A percentile compares a stretch with the other conserved stretches of the same genome.
Conservation (phyloP, 2,329 filamentous ascomycete genomes). For the Hypoxylon sp. region DNA sequence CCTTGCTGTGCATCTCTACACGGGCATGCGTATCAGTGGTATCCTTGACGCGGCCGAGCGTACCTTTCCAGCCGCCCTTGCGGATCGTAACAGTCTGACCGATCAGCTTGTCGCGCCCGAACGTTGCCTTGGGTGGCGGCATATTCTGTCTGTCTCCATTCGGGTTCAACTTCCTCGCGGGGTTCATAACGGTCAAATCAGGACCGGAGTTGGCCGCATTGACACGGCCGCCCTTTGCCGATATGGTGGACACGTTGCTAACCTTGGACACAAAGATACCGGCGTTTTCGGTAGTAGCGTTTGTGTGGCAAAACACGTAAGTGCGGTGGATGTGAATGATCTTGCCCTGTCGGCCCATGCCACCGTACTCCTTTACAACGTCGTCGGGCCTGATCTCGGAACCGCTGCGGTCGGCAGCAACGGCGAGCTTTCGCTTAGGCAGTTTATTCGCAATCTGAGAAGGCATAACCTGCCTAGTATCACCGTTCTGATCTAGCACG, state of each 20-base stretch:
- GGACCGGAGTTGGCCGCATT: conserved; percentile 73
- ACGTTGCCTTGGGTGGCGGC: conserved; percentile 80
- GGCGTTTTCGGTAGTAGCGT: conserved; percentile 86
- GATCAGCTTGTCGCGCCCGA: conserved; percentile 85
- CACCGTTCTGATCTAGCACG: conserved; percentile 91
- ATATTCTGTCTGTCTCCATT: conserved; percentile 67
- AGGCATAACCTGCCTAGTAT: conserved; percentile 84
- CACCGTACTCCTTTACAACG: conserved; percentile 90
- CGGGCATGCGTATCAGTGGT: conserved; percentile 88
- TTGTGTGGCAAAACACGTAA: conserved; percentile 91
- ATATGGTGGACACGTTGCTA: conserved; percentile 88
- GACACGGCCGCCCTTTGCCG: conserved; percentile 91
- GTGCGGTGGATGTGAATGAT: conserved; percentile 95
- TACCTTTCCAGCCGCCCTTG: conserved; percentile 90
- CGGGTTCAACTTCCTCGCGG: conserved; percentile 82
- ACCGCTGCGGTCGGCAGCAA: conserved; percentile 92
- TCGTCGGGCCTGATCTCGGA: conserved; percentile 94
- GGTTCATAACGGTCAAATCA: conserved; percentile 93
- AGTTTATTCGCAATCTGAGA: conserved; percentile 94
- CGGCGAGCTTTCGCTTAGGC: conserved; percentile 83
- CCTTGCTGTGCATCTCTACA: conserved; percentile 94
- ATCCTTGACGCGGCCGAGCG: conserved; percentile 96
- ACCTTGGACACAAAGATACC: conserved; percentile 91
- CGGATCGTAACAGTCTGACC: conserved; percentile 93
- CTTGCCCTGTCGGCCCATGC: conserved; percentile 87